Base-by-base conservation (phyloP, 164 flowering plant genomes). In the Magnolia sinica region DNA sequence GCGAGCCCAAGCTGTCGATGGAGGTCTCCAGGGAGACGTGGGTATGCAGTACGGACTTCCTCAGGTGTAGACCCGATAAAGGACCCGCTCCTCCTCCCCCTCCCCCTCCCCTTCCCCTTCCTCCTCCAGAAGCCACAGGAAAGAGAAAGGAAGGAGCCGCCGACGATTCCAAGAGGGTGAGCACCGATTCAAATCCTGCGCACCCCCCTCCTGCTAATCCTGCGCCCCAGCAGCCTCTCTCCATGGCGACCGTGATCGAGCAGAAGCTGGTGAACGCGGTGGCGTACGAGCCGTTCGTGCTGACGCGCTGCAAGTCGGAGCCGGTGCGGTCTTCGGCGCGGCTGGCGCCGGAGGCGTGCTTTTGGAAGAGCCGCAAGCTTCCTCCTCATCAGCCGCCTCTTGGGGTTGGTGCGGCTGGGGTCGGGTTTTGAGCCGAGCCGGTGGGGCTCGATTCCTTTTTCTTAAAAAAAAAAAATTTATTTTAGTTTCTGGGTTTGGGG, bases 1-100 rank as follows among this genome's bases (percentile, higher is more conserved):
- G 90, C 72, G 99, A 96, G 84, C 98, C 99, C 2, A 96, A 96
- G 82, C 84, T 96, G 13, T 96, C 99, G 10, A 96, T 94, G 97
- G 99, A 96, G 82, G 98, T 96, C 11, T 91, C 97, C 19, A 91
- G 89, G 81, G 99, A 96, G 77, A 96, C 98, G 0, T 96, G 98
- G 99, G 97, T 94, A 3, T 90, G 97, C 81, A 88, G 90, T 31
- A 86, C 91, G 1, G 99, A 96, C 76, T 94, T 94, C 91, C 78
- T 91, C 81, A 73, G 89, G 67, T 84, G 88, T 79, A 82, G 84
- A 7, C 94, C 94, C 58, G 85, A 24, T 75, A 66, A 65, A 52
- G 45, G 18, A 24, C 37, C 70, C 70, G 67, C 29, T 19, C 10
- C 14, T 19, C 27, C 37, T 7, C 22, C 24, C 24, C 24, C 19